Evolutionary conservation across 2,329 filamentous ascomycete species (phyloP).

Genomic region (Malbranchea zuffiana): DNA sequence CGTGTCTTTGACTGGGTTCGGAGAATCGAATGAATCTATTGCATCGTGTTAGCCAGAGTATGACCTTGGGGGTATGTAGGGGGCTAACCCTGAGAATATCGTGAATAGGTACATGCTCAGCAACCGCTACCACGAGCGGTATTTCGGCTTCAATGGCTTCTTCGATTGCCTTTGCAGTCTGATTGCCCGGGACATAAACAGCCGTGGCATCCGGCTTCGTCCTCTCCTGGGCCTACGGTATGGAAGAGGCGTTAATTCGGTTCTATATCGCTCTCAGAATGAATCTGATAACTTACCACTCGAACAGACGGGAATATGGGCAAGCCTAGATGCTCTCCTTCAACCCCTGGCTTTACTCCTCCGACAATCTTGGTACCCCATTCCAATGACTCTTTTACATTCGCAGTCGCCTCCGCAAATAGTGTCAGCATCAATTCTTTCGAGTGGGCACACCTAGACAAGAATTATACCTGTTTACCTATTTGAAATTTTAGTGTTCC

Average conservation of each 20-base stretch:
- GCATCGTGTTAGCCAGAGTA: conserved; percentile 2
- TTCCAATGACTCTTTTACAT: conserved; percentile 62
- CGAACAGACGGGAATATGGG: conserved; percentile 60
- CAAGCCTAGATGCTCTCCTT: conserved; percentile 60
- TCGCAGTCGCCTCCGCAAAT: conserved; percentile 51
- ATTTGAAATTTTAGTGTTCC: neutral
- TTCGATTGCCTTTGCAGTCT: conserved; percentile 62
- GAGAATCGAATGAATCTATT: conserved; percentile 56
- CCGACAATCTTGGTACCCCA: conserved; percentile 75
- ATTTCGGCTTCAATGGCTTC: conserved; percentile 72
- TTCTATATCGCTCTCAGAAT: neutral
- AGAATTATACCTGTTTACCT: conserved; percentile 12
- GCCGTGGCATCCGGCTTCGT: conserved; percentile 67
- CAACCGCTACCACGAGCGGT: conserved; percentile 65
- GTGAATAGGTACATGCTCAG: conserved; percentile 68
- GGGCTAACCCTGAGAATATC: conserved; percentile 56
- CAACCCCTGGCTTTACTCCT: conserved; percentile 60
- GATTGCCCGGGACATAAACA: conserved; percentile 67
- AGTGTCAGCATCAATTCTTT: conserved; percentile 4
- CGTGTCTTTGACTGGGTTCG: conserved; percentile 60
- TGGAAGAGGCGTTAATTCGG: too few relatives aligned
- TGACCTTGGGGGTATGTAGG: conserved; percentile 1
- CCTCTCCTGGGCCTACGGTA: conserved; percentile 51
- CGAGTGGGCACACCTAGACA: neutral
- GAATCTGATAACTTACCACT: conserved; percentile 32